Conservation (phyloP, 208 protist species). For the Borovskyia barvae region DNA sequence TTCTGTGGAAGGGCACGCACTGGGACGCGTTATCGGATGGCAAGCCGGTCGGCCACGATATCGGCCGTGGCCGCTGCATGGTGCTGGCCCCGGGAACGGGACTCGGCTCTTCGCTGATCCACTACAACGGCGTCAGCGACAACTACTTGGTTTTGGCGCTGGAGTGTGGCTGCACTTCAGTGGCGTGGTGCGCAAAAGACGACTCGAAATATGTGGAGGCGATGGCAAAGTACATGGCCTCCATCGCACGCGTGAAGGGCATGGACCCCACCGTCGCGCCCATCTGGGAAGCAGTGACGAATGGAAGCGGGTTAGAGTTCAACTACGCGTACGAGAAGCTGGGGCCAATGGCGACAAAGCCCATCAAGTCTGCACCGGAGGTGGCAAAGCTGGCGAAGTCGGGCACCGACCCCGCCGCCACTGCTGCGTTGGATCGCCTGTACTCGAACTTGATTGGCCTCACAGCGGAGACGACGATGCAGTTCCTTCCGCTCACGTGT, state of each 20-base stretch:
- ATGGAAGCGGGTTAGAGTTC: conserved; percentile 39
- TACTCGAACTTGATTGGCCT: conserved; percentile 51
- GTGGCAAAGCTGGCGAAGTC: conserved; percentile 49
- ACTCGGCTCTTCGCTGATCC: conserved; percentile 58
- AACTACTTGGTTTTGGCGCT: conserved; percentile 47
- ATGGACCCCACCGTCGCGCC: conserved; percentile 19
- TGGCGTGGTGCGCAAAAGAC: conserved; percentile 15
- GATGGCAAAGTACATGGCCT: conserved; percentile 21
- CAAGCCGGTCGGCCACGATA: conserved; percentile 14
- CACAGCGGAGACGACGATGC: conserved; percentile 51
- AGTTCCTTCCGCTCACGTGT: conserved; percentile 57
- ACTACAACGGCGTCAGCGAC: conserved; percentile 36
- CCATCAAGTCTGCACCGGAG: conserved; percentile 29
- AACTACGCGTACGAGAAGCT: conserved; percentile 47
- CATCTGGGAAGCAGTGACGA: conserved; percentile 45
- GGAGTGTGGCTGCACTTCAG: conserved; percentile 45
- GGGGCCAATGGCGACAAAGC: neutral
- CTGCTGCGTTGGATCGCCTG: conserved; percentile 41
- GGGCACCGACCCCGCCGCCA: conserved; percentile 37
- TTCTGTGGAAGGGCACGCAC: conserved; percentile 71
- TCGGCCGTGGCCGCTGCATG: conserved; percentile 49
- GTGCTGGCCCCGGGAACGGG: conserved; percentile 65
- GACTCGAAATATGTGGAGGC: conserved; percentile 17
- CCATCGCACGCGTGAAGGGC: neutral
- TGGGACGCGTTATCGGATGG: conserved; percentile 29